Evolutionary conservation across 306 rosid genomes (phyloP).

Genomic region (Lagenaria siceraria): DNA sequence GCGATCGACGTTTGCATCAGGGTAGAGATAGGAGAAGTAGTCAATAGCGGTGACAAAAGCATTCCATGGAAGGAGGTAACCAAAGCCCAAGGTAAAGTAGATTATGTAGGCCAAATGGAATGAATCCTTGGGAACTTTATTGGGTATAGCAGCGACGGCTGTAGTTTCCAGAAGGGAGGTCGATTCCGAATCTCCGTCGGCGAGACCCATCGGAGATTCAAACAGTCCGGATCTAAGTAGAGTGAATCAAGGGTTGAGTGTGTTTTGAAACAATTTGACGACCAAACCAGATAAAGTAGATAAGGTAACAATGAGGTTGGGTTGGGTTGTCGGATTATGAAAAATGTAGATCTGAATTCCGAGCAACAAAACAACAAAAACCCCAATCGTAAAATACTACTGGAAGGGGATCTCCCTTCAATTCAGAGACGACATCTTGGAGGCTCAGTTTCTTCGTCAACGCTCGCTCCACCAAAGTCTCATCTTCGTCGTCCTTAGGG

Average conservation of each 20-base stretch:
- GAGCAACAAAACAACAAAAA: no score
- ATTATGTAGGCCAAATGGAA: constrained; percentile 51
- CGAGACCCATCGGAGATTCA: not conserved
- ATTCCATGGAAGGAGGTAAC: constrained; percentile 92
- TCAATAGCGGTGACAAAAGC: constrained; percentile 87
- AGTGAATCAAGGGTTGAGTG: not conserved
- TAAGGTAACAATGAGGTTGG: no score
- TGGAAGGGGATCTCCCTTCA: no score
- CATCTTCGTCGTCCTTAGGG: no score
- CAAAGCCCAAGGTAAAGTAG: constrained; percentile 60
- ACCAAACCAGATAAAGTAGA: no score
- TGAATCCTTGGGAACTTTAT: constrained; percentile 37
- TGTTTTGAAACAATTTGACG: no score
- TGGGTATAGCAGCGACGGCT: not conserved
- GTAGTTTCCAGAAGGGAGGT: not conserved
- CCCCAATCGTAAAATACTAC: no score
- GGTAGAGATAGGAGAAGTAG: constrained; percentile 75
- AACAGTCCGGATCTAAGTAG: not conserved
- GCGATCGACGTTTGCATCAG: constrained; percentile 71
- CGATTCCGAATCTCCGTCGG: constrained; percentile 5
- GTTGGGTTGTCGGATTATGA: no score
- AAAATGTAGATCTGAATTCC: no score
- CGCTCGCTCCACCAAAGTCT: no score
- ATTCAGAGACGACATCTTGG: no score
- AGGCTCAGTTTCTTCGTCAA: no score